Percentiles rank a stretch among this genome's conserved stretches.
These are phyloP conservation scores for Ambrosia artemisiifolia DNA, from an alignment of 129 eudicot species.

Conservation along the genomic window DNA sequence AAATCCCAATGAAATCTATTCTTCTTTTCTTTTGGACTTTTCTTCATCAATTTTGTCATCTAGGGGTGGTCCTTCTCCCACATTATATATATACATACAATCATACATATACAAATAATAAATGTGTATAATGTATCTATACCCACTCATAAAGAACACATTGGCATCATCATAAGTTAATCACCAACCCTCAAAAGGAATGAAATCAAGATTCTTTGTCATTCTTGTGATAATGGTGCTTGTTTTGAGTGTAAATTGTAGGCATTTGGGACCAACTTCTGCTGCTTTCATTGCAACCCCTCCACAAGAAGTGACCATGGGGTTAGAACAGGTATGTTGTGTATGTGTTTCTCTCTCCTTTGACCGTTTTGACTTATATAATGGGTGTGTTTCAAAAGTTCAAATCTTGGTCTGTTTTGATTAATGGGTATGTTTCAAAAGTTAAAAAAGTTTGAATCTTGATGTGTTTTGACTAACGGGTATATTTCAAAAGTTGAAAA, in stretches of 20 bases:
- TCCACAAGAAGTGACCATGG: slow-evolving; percentile 13
- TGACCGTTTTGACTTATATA: slow-evolving; percentile 3
- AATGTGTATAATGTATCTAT: background rate
- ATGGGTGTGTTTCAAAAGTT: slow-evolving; percentile 3
- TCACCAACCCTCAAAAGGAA: slow-evolving; percentile 18
- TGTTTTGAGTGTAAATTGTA: slow-evolving; percentile 38
- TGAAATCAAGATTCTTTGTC: slow-evolving; percentile 28
- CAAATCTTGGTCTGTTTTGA: background rate
- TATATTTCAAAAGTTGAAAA: background rate
- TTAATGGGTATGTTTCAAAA: slow-evolving; percentile 6
- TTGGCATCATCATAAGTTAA: slow-evolving; percentile 18
- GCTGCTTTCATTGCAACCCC: slow-evolving; percentile 7
- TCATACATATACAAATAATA: too few relatives aligned
- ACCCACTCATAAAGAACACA: background rate
- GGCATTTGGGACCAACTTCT: slow-evolving; percentile 38
- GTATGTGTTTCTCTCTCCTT: background rate
- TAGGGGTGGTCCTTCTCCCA: slow-evolving; percentile 6
- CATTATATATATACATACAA: background rate
- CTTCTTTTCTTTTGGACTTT: slow-evolving; percentile 23
- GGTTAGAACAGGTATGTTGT: slow-evolving; percentile 25
- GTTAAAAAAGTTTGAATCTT: background rate
- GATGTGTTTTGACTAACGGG: slow-evolving; percentile 11
- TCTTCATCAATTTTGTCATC: slow-evolving; percentile 5
- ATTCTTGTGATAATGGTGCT: slow-evolving; percentile 28
- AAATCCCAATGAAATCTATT: slow-evolving; percentile 40